Percentiles rank a stretch among this genome's conserved stretches.
Evolutionary conservation across 2,329 filamentous ascomycete species (phyloP).

Genomic region (Paramyrothecium roridum): DNA sequence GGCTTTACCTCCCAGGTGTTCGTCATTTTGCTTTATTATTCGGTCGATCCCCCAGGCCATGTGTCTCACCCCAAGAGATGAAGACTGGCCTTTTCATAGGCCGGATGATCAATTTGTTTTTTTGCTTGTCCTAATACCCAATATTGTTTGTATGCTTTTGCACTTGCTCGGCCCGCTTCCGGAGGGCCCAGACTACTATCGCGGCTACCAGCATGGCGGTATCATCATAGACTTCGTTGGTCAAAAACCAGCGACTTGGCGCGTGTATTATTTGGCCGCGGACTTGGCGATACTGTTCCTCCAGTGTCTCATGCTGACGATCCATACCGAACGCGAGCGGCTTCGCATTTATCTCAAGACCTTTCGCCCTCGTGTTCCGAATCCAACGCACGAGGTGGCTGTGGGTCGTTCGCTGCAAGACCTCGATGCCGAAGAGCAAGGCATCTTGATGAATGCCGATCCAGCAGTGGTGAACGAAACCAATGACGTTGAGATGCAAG

Average conservation of each 20-base stretch:
- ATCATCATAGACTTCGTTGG: constrained; percentile 67
- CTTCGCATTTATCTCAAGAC: constrained; percentile 46
- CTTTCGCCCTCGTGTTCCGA: constrained; percentile 28
- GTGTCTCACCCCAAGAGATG: constrained; percentile 62
- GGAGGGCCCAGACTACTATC: constrained; percentile 55
- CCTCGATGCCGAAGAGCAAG: constrained; percentile 55
- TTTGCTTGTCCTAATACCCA: constrained; percentile 55
- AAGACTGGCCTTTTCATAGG: constrained; percentile 51
- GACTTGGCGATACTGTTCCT: constrained; percentile 54
- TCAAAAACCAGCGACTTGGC: constrained; percentile 59
- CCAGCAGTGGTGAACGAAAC: constrained; percentile 30
- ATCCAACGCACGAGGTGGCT: constrained; percentile 20
- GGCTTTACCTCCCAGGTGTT: constrained; percentile 46
- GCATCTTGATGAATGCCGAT: constrained; percentile 38
- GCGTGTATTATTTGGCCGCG: constrained; percentile 50
- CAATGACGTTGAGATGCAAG: constrained; percentile 44
- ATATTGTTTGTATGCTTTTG: constrained; percentile 57
- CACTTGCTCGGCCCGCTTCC: constrained; percentile 56
- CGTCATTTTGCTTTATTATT: constrained; percentile 59
- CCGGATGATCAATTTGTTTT: constrained; percentile 56
- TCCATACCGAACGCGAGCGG: constrained; percentile 58
- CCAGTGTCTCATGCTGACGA: constrained; percentile 62
- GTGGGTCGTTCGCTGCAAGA: constrained; percentile 39
- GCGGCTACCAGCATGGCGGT: constrained; percentile 66
- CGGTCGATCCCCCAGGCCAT: constrained; percentile 58